Base-by-base conservation (phyloP, 805 yeast species). In the Metschnikowia drakensbergensis region DNA sequence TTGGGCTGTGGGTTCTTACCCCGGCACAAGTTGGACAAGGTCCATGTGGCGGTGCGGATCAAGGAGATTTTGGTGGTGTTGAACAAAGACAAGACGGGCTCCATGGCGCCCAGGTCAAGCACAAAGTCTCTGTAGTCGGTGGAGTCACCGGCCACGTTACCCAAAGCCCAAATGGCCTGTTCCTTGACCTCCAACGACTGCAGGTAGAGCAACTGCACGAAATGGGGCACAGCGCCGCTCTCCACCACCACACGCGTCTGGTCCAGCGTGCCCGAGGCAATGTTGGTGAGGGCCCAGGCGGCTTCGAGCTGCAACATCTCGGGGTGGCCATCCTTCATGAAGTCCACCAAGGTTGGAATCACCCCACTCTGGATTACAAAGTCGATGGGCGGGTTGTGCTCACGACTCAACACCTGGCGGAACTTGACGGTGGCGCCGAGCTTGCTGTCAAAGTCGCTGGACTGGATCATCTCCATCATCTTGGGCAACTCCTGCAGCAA, bases 221-320 rank as follows among this genome's bases (percentile, higher is more conserved):
- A 90, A 47, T 83, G 74, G 17, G 98, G 98, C 38, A 94, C 95
- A 0, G 98, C 98, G 46, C 92, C 95, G 3, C 92, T 84, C 54
- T 90, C 92, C 48, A 94, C 94, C 47, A 94, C 98, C 37, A 84
- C 84, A 60, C 79, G 80, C 22, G 99, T 94, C 71, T 94, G 98
- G 42, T 82, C 86, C 37, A 96, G 82, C 45, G 85, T 75, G 54
- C 99, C 99, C 3, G 97, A 88, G 23, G 98, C 98, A 67, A 94
- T 92, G 66, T 94, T 94, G 44, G 99, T 94, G 58, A 94, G 79
- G n/a, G 98, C 98, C 99, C 99, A 94, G 6, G 99, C 97, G 9
- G 98, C 96, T 74, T 94, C 99, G 60, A 94, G 81, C 71, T 92
- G 98, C 60, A 94, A 77, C 77, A 87, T 82, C 61, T 88, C 90